A percentile compares a stretch with the other conserved stretches of the same genome.
Evolutionary conservation across 2,329 filamentous ascomycete genomes (phyloP).

Genomic region (Pseudopyricularia javanii): DNA sequence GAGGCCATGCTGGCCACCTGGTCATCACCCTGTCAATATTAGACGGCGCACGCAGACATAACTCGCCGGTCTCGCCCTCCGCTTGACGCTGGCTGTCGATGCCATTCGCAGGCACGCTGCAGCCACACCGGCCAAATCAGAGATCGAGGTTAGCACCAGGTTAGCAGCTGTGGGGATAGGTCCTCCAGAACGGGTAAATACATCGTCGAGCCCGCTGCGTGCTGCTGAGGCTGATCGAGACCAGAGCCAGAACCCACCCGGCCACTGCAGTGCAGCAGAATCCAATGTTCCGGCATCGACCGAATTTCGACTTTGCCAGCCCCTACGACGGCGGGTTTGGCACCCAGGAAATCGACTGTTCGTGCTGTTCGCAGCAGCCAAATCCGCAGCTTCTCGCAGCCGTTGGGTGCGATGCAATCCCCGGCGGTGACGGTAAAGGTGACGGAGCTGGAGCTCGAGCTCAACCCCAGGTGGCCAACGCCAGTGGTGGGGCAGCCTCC

Average conservation of each 20-base stretch:
- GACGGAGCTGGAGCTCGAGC: not conserved
- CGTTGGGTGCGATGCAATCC: not conserved
- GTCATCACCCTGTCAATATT: too few species aligned
- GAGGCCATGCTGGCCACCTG: too few species aligned
- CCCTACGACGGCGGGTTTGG: not conserved
- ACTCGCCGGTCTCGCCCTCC: too few species aligned
- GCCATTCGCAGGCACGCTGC: too few species aligned
- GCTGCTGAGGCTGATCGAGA: too few species aligned
- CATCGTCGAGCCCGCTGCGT: too few species aligned
- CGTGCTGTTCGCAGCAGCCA: not conserved
- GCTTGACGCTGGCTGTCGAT: too few species aligned
- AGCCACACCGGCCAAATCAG: too few species aligned
- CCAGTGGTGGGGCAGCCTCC: not conserved
- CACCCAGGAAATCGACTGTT: not conserved
- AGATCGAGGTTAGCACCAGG: too few species aligned
- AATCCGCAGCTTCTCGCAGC: not conserved
- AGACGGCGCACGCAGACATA: too few species aligned
- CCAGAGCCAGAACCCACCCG: slow-evolving; percentile 7
- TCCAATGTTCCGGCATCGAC: not conserved
- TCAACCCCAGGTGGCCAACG: not conserved
- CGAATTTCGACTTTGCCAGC: not conserved
- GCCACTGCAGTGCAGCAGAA: not conserved
- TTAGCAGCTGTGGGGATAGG: too few species aligned
- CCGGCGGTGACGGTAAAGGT: not conserved
- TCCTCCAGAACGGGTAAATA: too few species aligned